A percentile compares a stretch with the other conserved stretches of the same genome.
Evolutionary conservation across 2,329 filamentous ascomycete genomes (phyloP).

Genomic region (Phoma sp.): DNA sequence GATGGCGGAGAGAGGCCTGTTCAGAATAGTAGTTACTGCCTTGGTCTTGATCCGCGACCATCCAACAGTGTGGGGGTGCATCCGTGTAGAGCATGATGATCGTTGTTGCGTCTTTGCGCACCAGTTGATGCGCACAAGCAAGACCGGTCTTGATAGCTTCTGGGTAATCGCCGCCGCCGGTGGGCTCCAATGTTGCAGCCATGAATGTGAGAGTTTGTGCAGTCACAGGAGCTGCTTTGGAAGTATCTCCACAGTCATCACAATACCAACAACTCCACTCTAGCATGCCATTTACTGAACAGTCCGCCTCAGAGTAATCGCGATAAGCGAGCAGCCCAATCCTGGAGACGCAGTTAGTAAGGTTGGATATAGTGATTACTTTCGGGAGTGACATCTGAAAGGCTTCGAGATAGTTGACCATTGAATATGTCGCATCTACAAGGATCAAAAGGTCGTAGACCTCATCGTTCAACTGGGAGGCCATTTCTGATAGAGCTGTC

Average conservation of each 20-base stretch:
- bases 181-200: no score
- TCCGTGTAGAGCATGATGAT: no score
- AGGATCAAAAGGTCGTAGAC: slow-evolving; percentile 56
- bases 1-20: no score
- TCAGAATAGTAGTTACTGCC: no score
- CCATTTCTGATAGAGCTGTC: background rate
- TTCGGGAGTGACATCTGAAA: slow-evolving; percentile 58
- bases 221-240: slow-evolving; percentile 6
- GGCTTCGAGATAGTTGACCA: slow-evolving; percentile 53
- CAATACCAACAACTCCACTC: slow-evolving; percentile 60
- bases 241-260: background rate
- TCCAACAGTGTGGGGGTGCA: no score
- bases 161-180: no score
- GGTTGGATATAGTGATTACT: slow-evolving; percentile 57
- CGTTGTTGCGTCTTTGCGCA: no score
- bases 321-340: slow-evolving; percentile 60
- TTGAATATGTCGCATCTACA: slow-evolving; percentile 57
- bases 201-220: no score
- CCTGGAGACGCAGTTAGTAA: slow-evolving; percentile 58
- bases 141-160: no score
- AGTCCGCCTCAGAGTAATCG: slow-evolving; percentile 51
- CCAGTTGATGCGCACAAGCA: no score
- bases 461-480: background rate
- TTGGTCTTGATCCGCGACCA: no score
- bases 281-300: slow-evolving; percentile 35